Evolutionary conservation across 2,329 filamentous ascomycete genomes (phyloP).

Genomic region (Dactylonectria estremocensis): DNA sequence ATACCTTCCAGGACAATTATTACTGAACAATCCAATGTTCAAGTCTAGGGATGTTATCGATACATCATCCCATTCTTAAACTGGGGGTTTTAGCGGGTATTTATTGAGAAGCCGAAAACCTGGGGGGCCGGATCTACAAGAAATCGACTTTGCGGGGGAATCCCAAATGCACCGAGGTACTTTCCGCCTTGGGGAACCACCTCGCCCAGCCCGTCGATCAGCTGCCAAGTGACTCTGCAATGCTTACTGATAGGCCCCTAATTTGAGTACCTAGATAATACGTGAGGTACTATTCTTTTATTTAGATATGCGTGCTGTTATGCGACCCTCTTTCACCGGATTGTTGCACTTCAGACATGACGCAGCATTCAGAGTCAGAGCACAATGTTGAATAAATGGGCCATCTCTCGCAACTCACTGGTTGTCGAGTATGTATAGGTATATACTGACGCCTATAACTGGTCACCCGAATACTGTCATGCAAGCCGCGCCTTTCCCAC

Average conservation of each 20-base stretch:
- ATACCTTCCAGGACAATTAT: neutral
- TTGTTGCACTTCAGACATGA: neutral
- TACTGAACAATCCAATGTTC: neutral
- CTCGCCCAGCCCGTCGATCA: conserved; percentile 34
- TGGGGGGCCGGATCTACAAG: conserved; percentile 9
- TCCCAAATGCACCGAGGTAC: neutral
- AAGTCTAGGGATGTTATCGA: neutral
- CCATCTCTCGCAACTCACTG: neutral
- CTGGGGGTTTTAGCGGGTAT: conserved; percentile 18
- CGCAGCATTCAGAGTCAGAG: neutral
- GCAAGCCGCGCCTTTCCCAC: conserved; percentile 20
- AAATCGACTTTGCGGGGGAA: conserved; percentile 50
- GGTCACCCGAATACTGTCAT: neutral
- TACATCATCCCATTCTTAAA: neutral
- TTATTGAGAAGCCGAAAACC: conserved; percentile 33
- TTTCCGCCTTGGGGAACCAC: conserved; percentile 51
- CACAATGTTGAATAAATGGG: neutral
- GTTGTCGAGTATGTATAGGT: neutral
- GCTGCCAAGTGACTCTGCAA: neutral
- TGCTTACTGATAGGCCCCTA: too few relatives aligned
- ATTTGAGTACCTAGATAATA: too few relatives aligned
- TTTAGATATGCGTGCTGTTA: too few relatives aligned
- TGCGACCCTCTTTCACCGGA: neutral
- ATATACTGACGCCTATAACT: neutral
- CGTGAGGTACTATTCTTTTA: too few relatives aligned